These are phyloP conservation scores for Ilex asprella DNA, from an alignment of 257 asterid species.

Conservation along the genomic window DNA sequence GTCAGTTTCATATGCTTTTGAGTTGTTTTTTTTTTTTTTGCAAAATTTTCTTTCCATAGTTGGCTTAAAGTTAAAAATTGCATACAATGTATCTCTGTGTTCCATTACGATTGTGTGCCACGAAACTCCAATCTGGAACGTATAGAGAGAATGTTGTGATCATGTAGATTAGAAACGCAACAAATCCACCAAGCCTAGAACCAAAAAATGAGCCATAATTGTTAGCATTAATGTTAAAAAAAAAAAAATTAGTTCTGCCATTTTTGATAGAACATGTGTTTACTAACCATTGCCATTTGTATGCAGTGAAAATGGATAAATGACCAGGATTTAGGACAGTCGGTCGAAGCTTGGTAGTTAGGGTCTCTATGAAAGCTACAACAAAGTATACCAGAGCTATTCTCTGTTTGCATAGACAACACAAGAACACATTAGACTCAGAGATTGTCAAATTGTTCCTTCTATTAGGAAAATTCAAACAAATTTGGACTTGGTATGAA, in stretches of 20 bases:
- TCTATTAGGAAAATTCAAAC: background rate
- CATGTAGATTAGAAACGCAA: constrained; percentile 59
- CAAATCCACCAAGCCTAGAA: constrained; percentile 64
- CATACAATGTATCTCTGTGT: constrained; percentile 40
- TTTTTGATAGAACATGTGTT: background rate
- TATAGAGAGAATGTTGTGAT: constrained; percentile 51
- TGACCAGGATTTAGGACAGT: constrained; percentile 29
- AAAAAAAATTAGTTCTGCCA: too few relatives aligned
- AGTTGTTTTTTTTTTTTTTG: background rate
- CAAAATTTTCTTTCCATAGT: background rate
- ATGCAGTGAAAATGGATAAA: constrained; percentile 68
- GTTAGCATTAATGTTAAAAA: too few relatives aligned
- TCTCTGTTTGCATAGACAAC: constrained; percentile 43
- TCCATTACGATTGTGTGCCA: constrained; percentile 17
- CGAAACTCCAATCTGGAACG: constrained; percentile 82
- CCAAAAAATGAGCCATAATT: background rate
- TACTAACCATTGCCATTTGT: constrained; percentile 83
- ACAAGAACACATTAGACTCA: background rate
- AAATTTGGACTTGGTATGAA: background rate
- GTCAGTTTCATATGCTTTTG: background rate
- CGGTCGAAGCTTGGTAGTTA: constrained; percentile 66
- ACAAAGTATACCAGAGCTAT: constrained; percentile 78
- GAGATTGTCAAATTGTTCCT: background rate
- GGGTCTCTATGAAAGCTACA: constrained; percentile 70
- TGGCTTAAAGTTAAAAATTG: too few relatives aligned